Base-by-base conservation (phyloP, 176 grass and related monocot genomes). In the Lolium rigidum region DNA sequence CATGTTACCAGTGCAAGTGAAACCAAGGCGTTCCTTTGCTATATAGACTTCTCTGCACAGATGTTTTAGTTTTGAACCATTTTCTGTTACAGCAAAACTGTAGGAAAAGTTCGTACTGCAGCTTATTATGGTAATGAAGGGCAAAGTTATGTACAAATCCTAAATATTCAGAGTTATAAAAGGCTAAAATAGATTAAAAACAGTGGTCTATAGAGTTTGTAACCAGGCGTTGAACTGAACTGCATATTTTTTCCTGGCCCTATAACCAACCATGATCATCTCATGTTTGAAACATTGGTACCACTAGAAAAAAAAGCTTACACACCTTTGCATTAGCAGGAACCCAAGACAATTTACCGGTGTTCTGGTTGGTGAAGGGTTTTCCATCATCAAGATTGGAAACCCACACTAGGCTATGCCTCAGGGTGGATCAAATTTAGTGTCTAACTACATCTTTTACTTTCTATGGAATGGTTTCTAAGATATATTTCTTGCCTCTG, bases 401-500 rank as follows among this genome's bases (percentile, higher is more conserved):
- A 51, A 52, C 72, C 47, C 26, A 52, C 14, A 52, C 72, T 69
- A 69, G 35, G 16, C 72, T 52, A 74, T 74, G 47, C 47, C 47
- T 75, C 47, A 52, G 72, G 24, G 24, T 79, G 57, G 18, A 72
- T 83, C 66, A 86, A 37, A 82, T 86, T 70, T 31, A 10, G 12
- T 78, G 2, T 9, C 16, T 66, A 63, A 10, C 86, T 43, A 76
- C 9, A 78, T 46, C 28, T 70, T 71, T 73, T 67, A 12, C 35
- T 67, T 56, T 3, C 15, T 14, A 15, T 88, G 55, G 61, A 87
- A 39, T 81, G 41, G 20, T 35, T 82, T 74, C 37, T 6, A 28
- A 79, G 57, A 44, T 82, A 82, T 20, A 31, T 86, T 85, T 62
- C 28, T n/a, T 62, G 43, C 78, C 7, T 64, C 16, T 63, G 46